phyloP scores from a whole-genome alignment of 2,329 filamentous ascomycete species.

The Chaetothyriales sp. region DNA sequence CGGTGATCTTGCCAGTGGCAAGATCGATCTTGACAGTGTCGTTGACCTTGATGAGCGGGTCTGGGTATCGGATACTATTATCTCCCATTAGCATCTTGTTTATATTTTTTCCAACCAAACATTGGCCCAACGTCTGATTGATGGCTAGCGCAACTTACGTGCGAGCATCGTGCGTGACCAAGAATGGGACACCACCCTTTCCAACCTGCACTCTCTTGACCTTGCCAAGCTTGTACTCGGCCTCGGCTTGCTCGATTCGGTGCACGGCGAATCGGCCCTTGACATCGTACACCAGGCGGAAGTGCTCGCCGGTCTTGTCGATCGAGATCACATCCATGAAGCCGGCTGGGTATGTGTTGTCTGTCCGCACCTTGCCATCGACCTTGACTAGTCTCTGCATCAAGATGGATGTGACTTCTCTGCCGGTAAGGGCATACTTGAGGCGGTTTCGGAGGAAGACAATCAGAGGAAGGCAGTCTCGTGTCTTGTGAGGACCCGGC shows the following conservation, averaged over 20 bases:
- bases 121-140: slow-evolving; percentile 99
- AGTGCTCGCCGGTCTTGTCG: slow-evolving; percentile 99
- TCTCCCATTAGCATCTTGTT: slow-evolving; percentile 28
- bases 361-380: slow-evolving; percentile 98
- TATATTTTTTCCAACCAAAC: slow-evolving; percentile 52
- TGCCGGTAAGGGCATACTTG: slow-evolving; percentile 99
- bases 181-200: slow-evolving; percentile 99
- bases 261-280: slow-evolving; percentile 99
- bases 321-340: slow-evolving; percentile 99
- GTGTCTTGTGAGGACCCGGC: slow-evolving; percentile 78
- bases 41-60: slow-evolving; percentile 98
- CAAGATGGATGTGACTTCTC: slow-evolving; percentile 93
- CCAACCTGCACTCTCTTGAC: slow-evolving; percentile 99
- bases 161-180: slow-evolving; percentile 99
- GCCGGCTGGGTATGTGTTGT: slow-evolving; percentile 89
- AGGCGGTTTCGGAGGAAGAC: slow-evolving; percentile 87
- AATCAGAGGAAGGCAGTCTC: slow-evolving; percentile 96
- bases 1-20: slow-evolving; percentile 88
- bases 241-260: slow-evolving; percentile 97
- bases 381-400: slow-evolving; percentile 99
- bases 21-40: slow-evolving; percentile 99
- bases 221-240: slow-evolving; percentile 99
- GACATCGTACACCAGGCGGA: slow-evolving; percentile 99
- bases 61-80: slow-evolving; percentile 92
- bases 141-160: slow-evolving; percentile 90